Base-by-base conservation (phyloP, 148 eudicot genomes). In the Vaccinium corymbosum region DNA sequence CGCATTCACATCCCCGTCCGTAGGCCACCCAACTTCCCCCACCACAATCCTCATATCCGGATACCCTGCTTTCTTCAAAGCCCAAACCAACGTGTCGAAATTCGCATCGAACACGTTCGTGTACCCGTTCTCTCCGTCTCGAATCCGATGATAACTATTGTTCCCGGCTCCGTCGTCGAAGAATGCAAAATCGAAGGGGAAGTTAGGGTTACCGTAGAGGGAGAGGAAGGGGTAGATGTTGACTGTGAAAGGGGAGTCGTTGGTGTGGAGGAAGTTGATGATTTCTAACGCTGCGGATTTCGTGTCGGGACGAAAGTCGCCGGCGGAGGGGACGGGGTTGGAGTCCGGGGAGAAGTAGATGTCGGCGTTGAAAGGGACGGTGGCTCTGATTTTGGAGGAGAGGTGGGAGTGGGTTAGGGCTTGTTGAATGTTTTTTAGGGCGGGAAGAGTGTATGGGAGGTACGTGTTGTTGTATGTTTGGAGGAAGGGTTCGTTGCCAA, bases 21-120 rank as follows among this genome's bases (percentile, higher is more conserved):
- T 97, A 0, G 99, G 99, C 99, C 99, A 97, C n/a, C 99, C 99
- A 2, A 97, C 95, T 86, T 97, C 99, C 52, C 99, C 99, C 2
- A 97, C 89, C 19, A 93, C 77, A 83, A 97, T 91, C 77, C 92
- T 93, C 89, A 95, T 87, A 15, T 95, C 97, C 52, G 98, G 92
- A 75, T 85, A 95, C 32, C 98, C 98, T 1, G 96, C 92, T 82
- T 90, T 97, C 59, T 52, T 89, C 82, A 97, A 56, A 2, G 99
- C 90, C 90, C 91, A 94, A 35, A 93, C 90, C 49, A 97, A 87
- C 19, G 99, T 97, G 83, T 97, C 99, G 1, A 92, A 92, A 85
- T 95, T 97, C 38, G 99, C 99, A 86, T 97, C 99, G 78, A 97
- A 97, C 86, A 95, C 98, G 80, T 97, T 97, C 29, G 94, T 89